These are phyloP conservation scores for Symbiodinium pilosum DNA, from an alignment of 73 alveolate species.

Conservation along the genomic window DNA sequence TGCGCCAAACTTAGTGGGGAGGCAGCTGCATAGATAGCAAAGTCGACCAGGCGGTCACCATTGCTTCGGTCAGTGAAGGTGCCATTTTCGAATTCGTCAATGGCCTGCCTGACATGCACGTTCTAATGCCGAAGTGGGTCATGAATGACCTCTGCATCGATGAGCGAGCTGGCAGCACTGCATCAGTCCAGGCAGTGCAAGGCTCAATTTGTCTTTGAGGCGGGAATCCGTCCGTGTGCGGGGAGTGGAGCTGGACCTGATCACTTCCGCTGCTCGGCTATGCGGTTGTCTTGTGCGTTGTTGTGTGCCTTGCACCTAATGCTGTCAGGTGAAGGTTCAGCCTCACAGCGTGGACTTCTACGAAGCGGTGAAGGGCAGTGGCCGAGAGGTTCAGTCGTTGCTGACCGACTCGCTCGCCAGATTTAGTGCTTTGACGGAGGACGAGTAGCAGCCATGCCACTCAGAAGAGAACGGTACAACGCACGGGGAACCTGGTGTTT, in stretches of 20 bases:
- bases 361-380: slow-evolving; percentile 45
- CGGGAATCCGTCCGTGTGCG: slow-evolving; percentile 57
- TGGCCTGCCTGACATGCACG: slow-evolving; percentile 67
- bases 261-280: not conserved
- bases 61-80: slow-evolving; percentile 14
- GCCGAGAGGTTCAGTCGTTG: slow-evolving; percentile 12
- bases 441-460: not conserved
- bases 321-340: slow-evolving; percentile 29
- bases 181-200: not conserved
- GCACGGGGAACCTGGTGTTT: not conserved
- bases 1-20: not conserved
- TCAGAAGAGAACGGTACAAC: not conserved
- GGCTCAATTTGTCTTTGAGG: not conserved
- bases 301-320: not conserved
- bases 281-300: not conserved
- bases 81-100: slow-evolving; percentile 68
- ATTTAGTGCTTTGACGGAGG: slow-evolving; percentile 76
- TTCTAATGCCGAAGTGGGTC: slow-evolving; percentile 53
- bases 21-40: too few species aligned
- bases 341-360: slow-evolving; percentile 91
- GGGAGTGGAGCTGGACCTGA: slow-evolving; percentile 49
- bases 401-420: slow-evolving; percentile 63
- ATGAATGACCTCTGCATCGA: slow-evolving; percentile 58
- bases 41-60: too few species aligned
- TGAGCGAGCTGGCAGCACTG: slow-evolving; percentile 6